Evolutionary conservation across 129 eudicot genomes (phyloP).

Genomic region (Flaveria brownii): DNA sequence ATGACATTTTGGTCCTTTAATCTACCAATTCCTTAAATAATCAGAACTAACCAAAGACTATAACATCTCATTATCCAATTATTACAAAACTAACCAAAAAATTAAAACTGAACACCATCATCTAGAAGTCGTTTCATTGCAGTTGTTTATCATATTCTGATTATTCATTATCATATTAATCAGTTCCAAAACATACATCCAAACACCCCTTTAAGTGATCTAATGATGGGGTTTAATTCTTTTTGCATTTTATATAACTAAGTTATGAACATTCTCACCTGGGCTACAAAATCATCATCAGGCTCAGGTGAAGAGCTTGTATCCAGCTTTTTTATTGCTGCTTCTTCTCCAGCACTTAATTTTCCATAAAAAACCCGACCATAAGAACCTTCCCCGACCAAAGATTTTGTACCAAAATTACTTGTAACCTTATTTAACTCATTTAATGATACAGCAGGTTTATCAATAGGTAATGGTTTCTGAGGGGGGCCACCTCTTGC

Average conservation of each 20-base stretch:
- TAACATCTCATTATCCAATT: background rate
- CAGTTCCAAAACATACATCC: conserved; percentile 9
- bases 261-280: conserved; percentile 36
- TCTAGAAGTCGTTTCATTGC: background rate
- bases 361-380: conserved; percentile 79
- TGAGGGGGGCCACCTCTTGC: conserved; percentile 60
- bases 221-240: background rate
- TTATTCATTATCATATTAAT: conserved; percentile 5
- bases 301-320: conserved; percentile 73
- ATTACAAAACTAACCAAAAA: background rate
- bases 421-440: conserved; percentile 72
- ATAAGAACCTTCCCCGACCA: conserved; percentile 94
- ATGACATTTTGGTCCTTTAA: background rate
- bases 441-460: conserved; percentile 65
- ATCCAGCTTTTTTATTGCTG: conserved; percentile 82
- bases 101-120: background rate
- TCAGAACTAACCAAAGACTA: background rate
- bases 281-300: conserved; percentile 71
- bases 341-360: conserved; percentile 55
- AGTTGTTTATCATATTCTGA: conserved; percentile 6
- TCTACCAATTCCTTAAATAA: background rate
- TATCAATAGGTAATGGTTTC: conserved; percentile 70
- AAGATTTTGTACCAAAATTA: conserved; percentile 75
- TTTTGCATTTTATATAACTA: background rate
- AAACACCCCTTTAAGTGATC: conserved; percentile 4